These are phyloP conservation scores for Trifolium dubium DNA, from an alignment of 306 rosid genomes.

Conservation along the genomic window DNA sequence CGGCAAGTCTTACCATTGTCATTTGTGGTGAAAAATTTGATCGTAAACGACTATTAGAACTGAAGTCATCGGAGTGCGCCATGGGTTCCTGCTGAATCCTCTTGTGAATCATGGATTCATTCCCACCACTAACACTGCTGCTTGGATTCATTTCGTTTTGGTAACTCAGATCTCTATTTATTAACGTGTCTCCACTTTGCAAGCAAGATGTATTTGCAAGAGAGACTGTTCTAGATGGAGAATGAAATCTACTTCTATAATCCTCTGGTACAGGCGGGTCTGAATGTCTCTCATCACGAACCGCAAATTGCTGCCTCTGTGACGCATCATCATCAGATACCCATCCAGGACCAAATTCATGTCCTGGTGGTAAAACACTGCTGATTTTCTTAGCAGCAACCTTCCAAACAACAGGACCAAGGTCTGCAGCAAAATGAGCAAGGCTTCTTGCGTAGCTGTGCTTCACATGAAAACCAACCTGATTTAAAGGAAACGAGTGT, in stretches of 20 bases:
- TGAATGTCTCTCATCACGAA: constrained; percentile 48
- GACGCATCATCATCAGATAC: constrained; percentile 55
- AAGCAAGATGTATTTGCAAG: constrained; percentile 46
- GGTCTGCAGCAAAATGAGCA: constrained; percentile 79
- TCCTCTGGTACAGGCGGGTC: constrained; percentile 44
- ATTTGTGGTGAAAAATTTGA: constrained; percentile 51
- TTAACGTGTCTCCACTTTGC: constrained; percentile 53
- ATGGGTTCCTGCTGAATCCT: constrained; percentile 52
- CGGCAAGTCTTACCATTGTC: constrained; percentile 64
- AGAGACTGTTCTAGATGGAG: constrained; percentile 51
- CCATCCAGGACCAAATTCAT: constrained; percentile 71
- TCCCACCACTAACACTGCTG: constrained; percentile 45
- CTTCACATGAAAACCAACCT: constrained; percentile 74
- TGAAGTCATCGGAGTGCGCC: constrained; percentile 46
- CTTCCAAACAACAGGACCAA: constrained; percentile 88
- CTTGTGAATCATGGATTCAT: constrained; percentile 42
- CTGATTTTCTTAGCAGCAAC: constrained; percentile 74
- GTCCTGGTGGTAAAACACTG: constrained; percentile 66
- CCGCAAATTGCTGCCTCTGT: constrained; percentile 44
- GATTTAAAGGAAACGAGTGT: constrained; percentile 37
- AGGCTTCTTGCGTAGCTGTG: constrained; percentile 86
- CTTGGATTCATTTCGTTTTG: constrained; percentile 51
- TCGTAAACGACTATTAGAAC: constrained; percentile 44
- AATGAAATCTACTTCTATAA: constrained; percentile 46
- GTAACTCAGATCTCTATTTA: constrained; percentile 49